Base-by-base conservation (phyloP, 225 moss, liverwort and hornwort species). In the Sphagnum tenellum region DNA sequence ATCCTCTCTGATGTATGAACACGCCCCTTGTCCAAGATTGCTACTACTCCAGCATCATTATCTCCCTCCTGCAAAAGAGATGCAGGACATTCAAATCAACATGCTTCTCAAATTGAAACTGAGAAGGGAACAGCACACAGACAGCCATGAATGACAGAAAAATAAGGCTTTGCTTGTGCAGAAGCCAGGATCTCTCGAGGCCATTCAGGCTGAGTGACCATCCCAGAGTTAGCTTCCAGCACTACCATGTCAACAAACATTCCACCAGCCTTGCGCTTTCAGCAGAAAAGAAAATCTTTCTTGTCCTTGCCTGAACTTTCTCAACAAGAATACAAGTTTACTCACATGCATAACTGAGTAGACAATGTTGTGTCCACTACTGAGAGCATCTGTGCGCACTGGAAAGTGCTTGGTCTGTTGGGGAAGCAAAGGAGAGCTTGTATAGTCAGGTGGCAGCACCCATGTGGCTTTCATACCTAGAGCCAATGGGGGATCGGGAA, bases 261-360 rank as follows among this genome's bases (percentile, higher is more conserved):
- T 29, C 29, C 29, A 29, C 29, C 29, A 29, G 29, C 29, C 29
- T 29, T 29, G 29, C 0, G 29, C 29, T 29, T 29, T 29, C 29
- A 29, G 29, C 29, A 29, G 29, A 29, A 29, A 29, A 29, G 29
- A 29, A 29, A 29, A 29, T 29, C 29, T 29, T 29, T 29, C 29
- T 29, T 29, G 29, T 29, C 29, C 29, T 29, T 29, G 29, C 0
- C 29, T 29, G 29, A 29, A 29, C 29, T 29, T 29, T 29, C 29
- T 56, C n/a, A n/a, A 56, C 55, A 56, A 56, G 55, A 56, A 56
- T 8, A 29, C 29, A 29, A 64, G 53, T 2, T 45, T 47, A 75
- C 88, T 78, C 71, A 90, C 90, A 74, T 88, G 84, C 91, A 95
- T 80, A 61, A 89, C 86, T 57, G 94, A 89, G 75, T 95, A 95